phyloP scores from a whole-genome alignment of 345 rosid genomes.

The Brassica napus region Da-Ae NC_063446.1:3301501-3302000 shows the following conservation, averaged over 20 bases:
- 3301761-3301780: background rate
- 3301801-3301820: background rate
- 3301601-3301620: background rate
- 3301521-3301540: background rate
- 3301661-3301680: background rate
- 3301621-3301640: background rate
- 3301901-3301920: background rate
- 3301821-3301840: background rate
- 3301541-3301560: background rate
- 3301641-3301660: background rate
- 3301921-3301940: background rate
- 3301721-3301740: no score
- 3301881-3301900: background rate
- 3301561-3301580: background rate
- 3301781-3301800: background rate
- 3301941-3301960: background rate
- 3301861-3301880: background rate
- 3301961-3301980: background rate
- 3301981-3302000: background rate
- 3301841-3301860: background rate
- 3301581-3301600: background rate
- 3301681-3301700: background rate
- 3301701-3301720: background rate
- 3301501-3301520: background rate
- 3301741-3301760: background rate